These are phyloP conservation scores for Copromyces sp. DNA, from an alignment of 495 filamentous ascomycete genomes.

Conservation along the genomic window DNA sequence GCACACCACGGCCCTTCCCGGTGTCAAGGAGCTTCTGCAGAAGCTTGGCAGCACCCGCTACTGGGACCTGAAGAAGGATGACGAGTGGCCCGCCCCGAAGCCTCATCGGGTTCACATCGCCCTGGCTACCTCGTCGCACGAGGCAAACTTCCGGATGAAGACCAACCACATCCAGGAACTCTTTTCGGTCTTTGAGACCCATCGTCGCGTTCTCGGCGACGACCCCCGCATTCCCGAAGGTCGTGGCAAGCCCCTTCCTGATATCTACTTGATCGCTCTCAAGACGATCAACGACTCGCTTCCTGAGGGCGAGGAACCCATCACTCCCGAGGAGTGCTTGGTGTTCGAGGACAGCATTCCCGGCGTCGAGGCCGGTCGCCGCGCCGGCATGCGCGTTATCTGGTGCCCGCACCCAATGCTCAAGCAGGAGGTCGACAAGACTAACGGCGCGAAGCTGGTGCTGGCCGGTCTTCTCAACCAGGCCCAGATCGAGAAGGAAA, in stretches of 20 bases:
- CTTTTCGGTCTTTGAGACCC: constrained; percentile 59
- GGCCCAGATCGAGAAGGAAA: constrained; percentile 43
- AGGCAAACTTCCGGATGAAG: constrained; percentile 68
- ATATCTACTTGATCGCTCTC: constrained; percentile 87
- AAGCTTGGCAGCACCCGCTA: constrained; percentile 38
- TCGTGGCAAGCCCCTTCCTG: constrained; percentile 83
- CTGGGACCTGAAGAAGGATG: constrained; percentile 26
- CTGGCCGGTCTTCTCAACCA: constrained; percentile 72
- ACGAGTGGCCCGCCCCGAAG: not conserved
- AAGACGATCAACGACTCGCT: constrained; percentile 71
- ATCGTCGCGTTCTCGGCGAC: constrained; percentile 72
- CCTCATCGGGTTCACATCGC: constrained; percentile 61
- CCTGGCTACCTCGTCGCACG: constrained; percentile 70
- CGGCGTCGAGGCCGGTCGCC: constrained; percentile 80
- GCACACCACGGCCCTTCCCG: constrained; percentile 62
- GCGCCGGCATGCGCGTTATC: constrained; percentile 90
- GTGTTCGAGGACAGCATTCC: constrained; percentile 95
- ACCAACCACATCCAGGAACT: constrained; percentile 60
- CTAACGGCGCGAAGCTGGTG: constrained; percentile 67
- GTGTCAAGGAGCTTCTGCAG: constrained; percentile 58
- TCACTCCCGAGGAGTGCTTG: constrained; percentile 78
- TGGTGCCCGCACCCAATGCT: constrained; percentile 86
- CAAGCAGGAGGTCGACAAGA: constrained; percentile 50
- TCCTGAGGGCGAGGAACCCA: constrained; percentile 51
- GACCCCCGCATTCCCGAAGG: constrained; percentile 71